Percentiles rank a stretch among this genome's conserved stretches.
Evolutionary conservation across 139 green algal genomes (phyloP).

Genomic region (Auxenochlorella protothecoides): DNA sequence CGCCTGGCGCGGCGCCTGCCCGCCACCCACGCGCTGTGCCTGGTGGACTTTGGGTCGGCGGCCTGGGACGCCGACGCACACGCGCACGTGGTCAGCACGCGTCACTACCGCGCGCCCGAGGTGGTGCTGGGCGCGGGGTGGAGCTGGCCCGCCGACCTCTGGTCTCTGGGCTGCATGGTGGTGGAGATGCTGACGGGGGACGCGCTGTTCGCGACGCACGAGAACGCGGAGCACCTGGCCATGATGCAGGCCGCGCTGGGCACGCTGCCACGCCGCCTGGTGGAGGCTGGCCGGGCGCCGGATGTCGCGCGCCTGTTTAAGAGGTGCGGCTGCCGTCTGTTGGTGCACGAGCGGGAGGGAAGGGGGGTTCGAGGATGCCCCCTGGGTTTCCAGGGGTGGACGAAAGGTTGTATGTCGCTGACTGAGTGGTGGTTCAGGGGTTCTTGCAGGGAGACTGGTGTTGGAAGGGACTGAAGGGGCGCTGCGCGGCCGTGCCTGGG

Average conservation of each 20-base stretch:
- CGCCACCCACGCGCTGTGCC: constrained; percentile 40
- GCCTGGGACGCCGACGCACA: constrained; percentile 92
- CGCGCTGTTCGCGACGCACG: constrained; percentile 93
- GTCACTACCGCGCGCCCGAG: constrained; percentile 95
- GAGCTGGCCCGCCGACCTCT: constrained; percentile 89
- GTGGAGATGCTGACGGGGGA: constrained; percentile 87
- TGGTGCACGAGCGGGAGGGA: neutral
- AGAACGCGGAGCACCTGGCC: constrained; percentile 96
- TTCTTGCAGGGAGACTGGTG: too few relatives aligned
- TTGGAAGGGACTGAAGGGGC: too few relatives aligned
- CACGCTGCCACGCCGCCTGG: constrained; percentile 45
- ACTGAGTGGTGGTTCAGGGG: too few relatives aligned
- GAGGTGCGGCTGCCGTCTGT: too few relatives aligned
- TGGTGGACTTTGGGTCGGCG: constrained; percentile 97
- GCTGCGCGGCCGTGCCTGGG: too few relatives aligned
- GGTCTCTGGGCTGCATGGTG: constrained; percentile 93
- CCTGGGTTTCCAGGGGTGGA: neutral
- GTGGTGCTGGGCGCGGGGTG: constrained; percentile 90
- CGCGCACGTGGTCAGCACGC: constrained; percentile 67
- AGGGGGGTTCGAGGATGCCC: neutral
- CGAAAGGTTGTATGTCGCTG: too few relatives aligned
- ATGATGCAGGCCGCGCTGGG: constrained; percentile 96
- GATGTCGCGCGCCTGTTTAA: neutral
- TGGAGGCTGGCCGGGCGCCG: neutral
- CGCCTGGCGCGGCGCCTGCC: constrained; percentile 42